These are phyloP conservation scores for Histomonas meleagridis DNA, from an alignment of 208 protist genomes.

Conservation along the genomic window DNA sequence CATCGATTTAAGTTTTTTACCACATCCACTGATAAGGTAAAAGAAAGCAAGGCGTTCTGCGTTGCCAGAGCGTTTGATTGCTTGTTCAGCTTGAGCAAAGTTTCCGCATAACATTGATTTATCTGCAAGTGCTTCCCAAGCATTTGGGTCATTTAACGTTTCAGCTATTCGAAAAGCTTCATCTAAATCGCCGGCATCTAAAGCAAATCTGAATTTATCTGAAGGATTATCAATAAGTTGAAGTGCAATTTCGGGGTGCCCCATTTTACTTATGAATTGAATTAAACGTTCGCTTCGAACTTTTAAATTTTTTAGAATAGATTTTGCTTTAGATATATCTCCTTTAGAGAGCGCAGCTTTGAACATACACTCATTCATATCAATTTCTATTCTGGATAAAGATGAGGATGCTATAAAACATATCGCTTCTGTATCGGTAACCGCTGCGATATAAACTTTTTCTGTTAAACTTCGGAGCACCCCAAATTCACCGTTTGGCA, in stretches of 20 bases:
- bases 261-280: neutral
- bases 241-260: neutral
- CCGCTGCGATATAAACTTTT: neutral
- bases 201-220: neutral
- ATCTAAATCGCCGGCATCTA: neutral
- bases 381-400: neutral
- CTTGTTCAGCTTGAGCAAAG: neutral
- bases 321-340: neutral
- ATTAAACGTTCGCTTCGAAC: neutral
- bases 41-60: neutral
- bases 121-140: neutral
- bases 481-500: slow-evolving; percentile 40
- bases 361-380: neutral
- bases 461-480: neutral
- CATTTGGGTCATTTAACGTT: neutral
- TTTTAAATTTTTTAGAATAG: neutral
- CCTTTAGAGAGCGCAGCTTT: neutral
- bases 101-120: neutral
- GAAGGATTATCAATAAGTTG: neutral
- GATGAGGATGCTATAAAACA: neutral
- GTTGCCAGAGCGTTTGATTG: neutral
- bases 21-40: neutral
- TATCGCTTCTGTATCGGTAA: neutral
- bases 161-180: neutral
- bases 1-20: neutral